These are phyloP conservation scores for Zoysia pacifica DNA, from an alignment of 176 grass and related monocot species.

Conservation along the genomic window DNA sequence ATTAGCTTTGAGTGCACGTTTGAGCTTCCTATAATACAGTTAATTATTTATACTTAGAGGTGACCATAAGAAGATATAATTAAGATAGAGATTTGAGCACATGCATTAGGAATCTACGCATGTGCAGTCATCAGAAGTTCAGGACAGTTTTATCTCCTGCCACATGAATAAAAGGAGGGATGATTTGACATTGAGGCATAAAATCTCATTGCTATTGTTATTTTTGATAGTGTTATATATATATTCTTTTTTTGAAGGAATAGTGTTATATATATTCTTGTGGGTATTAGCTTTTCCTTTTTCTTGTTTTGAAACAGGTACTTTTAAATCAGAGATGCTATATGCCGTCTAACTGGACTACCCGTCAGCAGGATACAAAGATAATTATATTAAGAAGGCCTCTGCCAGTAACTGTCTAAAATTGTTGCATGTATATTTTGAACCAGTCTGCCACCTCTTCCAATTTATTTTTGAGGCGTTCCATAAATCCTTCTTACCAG, in stretches of 20 bases:
- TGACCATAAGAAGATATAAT: not conserved
- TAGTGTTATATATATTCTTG: too few species aligned
- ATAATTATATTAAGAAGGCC: not conserved
- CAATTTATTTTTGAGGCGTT: not conserved
- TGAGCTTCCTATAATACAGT: slow-evolving; percentile 15
- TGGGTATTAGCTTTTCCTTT: too few species aligned
- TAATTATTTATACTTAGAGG: not conserved
- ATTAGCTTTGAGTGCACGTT: slow-evolving; percentile 39
- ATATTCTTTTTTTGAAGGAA: too few species aligned
- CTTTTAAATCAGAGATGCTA: too few species aligned
- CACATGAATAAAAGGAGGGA: not conserved
- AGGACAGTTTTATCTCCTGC: not conserved
- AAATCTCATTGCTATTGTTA: not conserved
- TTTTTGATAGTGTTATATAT: too few species aligned
- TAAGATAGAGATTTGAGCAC: slow-evolving; percentile 20
- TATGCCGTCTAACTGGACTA: not conserved
- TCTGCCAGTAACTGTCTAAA: not conserved
- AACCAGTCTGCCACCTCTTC: not conserved
- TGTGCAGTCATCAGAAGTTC: not conserved
- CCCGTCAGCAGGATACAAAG: not conserved
- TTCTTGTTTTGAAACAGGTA: too few species aligned
- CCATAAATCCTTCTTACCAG: not conserved
- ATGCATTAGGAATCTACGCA: slow-evolving; percentile 19
- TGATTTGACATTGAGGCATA: not conserved
- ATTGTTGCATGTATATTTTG: too few species aligned